These are phyloP conservation scores for Pestalotiopsis sp. DNA, from an alignment of 2,329 filamentous ascomycete genomes.

Conservation along the genomic window DNA sequence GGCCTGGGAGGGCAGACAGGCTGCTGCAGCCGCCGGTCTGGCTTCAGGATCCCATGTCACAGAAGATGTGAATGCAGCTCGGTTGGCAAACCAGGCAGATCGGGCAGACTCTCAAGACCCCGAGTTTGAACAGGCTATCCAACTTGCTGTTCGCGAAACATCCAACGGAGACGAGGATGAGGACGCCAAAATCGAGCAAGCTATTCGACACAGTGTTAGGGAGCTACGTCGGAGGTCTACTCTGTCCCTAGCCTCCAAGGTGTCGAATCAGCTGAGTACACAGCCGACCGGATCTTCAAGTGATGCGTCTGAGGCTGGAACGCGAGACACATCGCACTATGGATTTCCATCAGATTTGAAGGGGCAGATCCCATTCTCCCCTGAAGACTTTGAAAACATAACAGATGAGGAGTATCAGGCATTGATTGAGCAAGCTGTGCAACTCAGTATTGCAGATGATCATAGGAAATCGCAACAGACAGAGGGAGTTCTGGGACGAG, in stretches of 20 bases:
- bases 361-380: constrained; percentile 20
- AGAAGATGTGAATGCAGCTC: constrained; percentile 22
- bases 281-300: neutral
- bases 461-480: constrained; percentile 23
- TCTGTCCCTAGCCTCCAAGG: constrained; percentile 19
- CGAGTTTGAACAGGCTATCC: constrained; percentile 74
- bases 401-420: constrained; percentile 62
- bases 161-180: constrained; percentile 71
- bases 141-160: constrained; percentile 68
- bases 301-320: neutral
- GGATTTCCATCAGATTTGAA: constrained; percentile 27
- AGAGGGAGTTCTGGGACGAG: constrained; percentile 23
- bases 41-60: constrained; percentile 19
- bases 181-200: constrained; percentile 71
- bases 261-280: neutral
- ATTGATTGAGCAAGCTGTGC: constrained; percentile 58
- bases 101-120: constrained; percentile 45
- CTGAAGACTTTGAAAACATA: constrained; percentile 44
- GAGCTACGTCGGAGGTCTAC: constrained; percentile 46
- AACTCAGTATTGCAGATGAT: constrained; percentile 47
- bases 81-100: constrained; percentile 18
- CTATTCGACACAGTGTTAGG: constrained; percentile 71
- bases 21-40: constrained; percentile 23
- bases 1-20: constrained; percentile 40
- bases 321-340: constrained; percentile 10